Percentiles rank a stretch among this genome's conserved stretches.
These are phyloP conservation scores for Lactarius trivialis DNA, from an alignment of 768 basidiomycete species.

Conservation along the genomic window DNA sequence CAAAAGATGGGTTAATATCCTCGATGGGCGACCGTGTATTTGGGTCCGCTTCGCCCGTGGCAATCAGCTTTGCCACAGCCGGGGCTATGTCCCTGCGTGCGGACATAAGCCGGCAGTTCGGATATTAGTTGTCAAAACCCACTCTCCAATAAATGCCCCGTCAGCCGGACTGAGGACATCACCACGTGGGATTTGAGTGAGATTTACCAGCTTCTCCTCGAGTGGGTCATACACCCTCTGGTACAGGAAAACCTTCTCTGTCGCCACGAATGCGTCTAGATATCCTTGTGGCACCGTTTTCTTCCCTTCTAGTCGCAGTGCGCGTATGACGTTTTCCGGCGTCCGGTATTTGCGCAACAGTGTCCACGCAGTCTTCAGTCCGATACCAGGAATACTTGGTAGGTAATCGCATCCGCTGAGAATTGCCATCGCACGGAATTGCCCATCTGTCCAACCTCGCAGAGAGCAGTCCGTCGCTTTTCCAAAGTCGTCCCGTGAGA, in stretches of 20 bases:
- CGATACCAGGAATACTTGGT: conserved; percentile 83
- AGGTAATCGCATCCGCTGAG: conserved; percentile 91
- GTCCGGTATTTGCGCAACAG: conserved; percentile 82
- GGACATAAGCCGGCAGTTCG: conserved; percentile 11
- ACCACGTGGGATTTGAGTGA: conserved; percentile 53
- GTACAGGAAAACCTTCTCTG: conserved; percentile 89
- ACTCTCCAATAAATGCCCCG: conserved; percentile 74
- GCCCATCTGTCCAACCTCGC: conserved; percentile 79
- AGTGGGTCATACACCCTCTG: conserved; percentile 87
- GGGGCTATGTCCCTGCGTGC: conserved; percentile 54
- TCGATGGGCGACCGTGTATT: conserved; percentile 58
- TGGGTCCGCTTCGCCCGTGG: conserved; percentile 66
- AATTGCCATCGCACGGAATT: conserved; percentile 93
- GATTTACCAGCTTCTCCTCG: conserved; percentile 55
- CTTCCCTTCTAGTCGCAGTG: conserved; percentile 75
- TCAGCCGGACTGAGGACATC: conserved; percentile 48
- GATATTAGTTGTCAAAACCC: conserved; percentile 24
- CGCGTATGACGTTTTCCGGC: conserved; percentile 73
- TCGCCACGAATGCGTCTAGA: conserved; percentile 63
- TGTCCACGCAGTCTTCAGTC: conserved; percentile 86
- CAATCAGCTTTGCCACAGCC: conserved; percentile 56
- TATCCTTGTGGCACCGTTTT: conserved; percentile 75
- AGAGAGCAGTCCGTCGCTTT: conserved; percentile 66
- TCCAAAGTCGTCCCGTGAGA: conserved; percentile 64
- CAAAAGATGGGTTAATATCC: conserved; percentile 69